Evolutionary conservation across 805 yeast genomes (phyloP), one percentile per base, ranked within the genome.

Genomic region (Yarrowia divulgata): DNA sequence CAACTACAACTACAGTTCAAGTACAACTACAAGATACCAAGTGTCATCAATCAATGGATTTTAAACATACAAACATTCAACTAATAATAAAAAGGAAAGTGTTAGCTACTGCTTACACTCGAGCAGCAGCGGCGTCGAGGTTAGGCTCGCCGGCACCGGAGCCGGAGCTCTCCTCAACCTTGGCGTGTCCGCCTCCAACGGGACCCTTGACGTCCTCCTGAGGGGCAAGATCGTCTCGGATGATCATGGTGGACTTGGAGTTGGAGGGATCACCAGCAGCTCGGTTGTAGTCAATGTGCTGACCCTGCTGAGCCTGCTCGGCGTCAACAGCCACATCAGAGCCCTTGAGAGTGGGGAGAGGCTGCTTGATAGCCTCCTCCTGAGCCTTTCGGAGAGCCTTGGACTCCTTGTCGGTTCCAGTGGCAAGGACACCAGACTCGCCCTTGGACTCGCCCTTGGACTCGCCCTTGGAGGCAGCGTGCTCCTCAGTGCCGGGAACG

Each of bases 191-290:
- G 14, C 39, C 55, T 10, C 67, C 67, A 45, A 48, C 10, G 46
- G 67, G 67, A 8, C 67, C 67, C 46, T 23, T 19, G 54, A 62
- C 46, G 35, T 62, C 55, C 43, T 62, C 67, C 19, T 19, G 37
- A 19, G 55, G 45, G 16, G 34, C 29, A 46, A 63, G 68, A 6
- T 37, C 68, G 4, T 63, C 57, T 40, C 48, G 48, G 40, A 63
- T 63, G 48, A 63, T 63, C 68, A 63, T 46, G 48, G 57, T 48
- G 12, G 68, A 63, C 57, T 63, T 63, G 57, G 68, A 63, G 57
- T 63, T 57, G 23, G n/a, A 5, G 29, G 68, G 68, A 23, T 63
- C 39, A 12, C 68, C 68, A 37, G 68, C 45, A 23, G 57, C 68
- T 9, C 8, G 57, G 13, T 48, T 5, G 46, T 48, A 40, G 48